Conservation (phyloP, 768 basidiomycete genomes). For the Hygrocybe coccinea region DNA sequence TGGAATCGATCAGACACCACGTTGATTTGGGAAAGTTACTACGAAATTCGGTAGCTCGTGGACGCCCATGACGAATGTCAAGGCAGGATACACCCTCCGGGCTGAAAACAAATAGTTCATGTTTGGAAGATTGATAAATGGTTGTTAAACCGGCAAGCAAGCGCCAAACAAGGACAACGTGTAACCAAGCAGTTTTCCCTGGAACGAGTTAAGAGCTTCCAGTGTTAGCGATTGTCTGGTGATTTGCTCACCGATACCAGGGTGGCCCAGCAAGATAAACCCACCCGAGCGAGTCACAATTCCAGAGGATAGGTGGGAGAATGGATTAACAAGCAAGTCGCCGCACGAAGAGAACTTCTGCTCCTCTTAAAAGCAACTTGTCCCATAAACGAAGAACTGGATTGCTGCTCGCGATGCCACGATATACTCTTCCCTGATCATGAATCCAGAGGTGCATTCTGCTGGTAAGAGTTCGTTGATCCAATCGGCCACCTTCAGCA, state of each 20-base stretch:
- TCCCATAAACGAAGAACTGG: too few relatives aligned
- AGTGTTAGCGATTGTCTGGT: constrained; percentile 7
- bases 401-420: too few relatives aligned
- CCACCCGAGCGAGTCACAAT: not conserved
- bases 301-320: too few relatives aligned
- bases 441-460: too few relatives aligned
- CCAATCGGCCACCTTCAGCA: too few relatives aligned
- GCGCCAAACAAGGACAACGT: constrained; percentile 12
- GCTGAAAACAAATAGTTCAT: constrained; percentile 9
- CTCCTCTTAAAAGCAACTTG: too few relatives aligned
- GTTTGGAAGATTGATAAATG: constrained; percentile 13
- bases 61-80: constrained; percentile 3
- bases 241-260: constrained; percentile 12
- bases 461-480: too few relatives aligned
- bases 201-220: not conserved
- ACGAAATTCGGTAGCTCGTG: constrained; percentile 4
- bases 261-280: constrained; percentile 12
- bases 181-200: constrained; percentile 6
- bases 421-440: too few relatives aligned
- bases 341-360: too few relatives aligned
- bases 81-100: constrained; percentile 11
- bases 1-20: constrained; percentile 17
- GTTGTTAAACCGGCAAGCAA: constrained; percentile 11
- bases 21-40: constrained; percentile 9
- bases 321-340: too few relatives aligned